phyloP scores from a whole-genome alignment of 495 filamentous ascomycete species.

The Aspergillus funiculosus region DNA sequence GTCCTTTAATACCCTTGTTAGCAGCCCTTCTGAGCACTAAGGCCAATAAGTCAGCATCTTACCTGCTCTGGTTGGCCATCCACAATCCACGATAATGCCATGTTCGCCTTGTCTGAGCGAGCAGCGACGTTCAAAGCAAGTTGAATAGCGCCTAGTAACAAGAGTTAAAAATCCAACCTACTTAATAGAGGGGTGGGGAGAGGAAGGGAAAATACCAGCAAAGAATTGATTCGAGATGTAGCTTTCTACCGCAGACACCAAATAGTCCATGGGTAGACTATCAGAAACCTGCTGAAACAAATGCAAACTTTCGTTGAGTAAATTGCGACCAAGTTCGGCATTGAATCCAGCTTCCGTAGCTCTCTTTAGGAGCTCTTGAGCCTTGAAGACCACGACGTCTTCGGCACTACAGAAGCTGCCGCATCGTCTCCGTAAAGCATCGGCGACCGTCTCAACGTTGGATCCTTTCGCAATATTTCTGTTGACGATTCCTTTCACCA shows the following conservation, averaged over 20 bases:
- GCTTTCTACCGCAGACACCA: conserved; percentile 68
- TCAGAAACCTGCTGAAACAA: conserved; percentile 84
- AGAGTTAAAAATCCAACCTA: conserved; percentile 8
- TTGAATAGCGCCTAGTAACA: conserved; percentile 71
- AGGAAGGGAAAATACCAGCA: conserved; percentile 47
- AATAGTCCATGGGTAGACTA: conserved; percentile 71
- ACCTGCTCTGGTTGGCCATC: conserved; percentile 55
- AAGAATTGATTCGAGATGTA: conserved; percentile 81
- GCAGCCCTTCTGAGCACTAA: conserved; percentile 36
- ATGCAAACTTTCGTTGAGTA: conserved; percentile 81
- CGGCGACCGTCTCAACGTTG: conserved; percentile 94
- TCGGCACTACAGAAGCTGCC: conserved; percentile 96
- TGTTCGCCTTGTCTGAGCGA: conserved; percentile 76
- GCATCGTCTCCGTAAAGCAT: conserved; percentile 82
- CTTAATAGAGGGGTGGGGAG: not conserved
- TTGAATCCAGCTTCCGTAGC: conserved; percentile 72
- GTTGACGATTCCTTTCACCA: conserved; percentile 98
- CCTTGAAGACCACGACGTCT: conserved; percentile 96
- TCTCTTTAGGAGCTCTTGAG: conserved; percentile 85
- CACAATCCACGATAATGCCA: conserved; percentile 69
- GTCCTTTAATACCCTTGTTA: conserved; percentile 52
- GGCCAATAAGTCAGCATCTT: conserved; percentile 10
- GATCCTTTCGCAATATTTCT: conserved; percentile 90
- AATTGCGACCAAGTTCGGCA: conserved; percentile 67
- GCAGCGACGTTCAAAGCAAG: conserved; percentile 74